A percentile compares a stretch with the other conserved stretches of the same genome.
phyloP scores from a whole-genome alignment of 2,329 filamentous ascomycete species.

The Trichoderma gracile region DNA sequence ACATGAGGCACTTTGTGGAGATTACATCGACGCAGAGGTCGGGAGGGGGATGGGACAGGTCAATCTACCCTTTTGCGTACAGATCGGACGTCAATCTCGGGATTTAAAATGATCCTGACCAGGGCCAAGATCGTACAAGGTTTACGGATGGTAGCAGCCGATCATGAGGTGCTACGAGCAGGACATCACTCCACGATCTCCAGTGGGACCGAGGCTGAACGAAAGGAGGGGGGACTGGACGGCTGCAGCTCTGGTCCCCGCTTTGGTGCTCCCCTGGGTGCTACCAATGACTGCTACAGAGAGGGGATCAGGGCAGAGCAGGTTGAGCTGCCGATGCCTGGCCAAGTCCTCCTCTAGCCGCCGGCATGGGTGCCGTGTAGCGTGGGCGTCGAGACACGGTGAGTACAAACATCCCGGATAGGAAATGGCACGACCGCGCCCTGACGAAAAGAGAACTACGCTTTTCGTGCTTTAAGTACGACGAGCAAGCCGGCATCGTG shows the following conservation, averaged over 20 bases:
- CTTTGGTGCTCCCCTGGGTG: neutral
- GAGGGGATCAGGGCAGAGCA: neutral
- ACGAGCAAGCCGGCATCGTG: slow-evolving; percentile 6
- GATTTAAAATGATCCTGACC: neutral
- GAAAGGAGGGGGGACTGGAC: neutral
- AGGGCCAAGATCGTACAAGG: neutral
- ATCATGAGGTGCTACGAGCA: neutral
- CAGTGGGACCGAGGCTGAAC: neutral
- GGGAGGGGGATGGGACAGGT: neutral
- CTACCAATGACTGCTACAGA: neutral
- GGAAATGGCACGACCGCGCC: neutral
- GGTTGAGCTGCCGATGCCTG: neutral
- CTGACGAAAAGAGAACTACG: neutral
- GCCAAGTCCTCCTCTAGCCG: neutral
- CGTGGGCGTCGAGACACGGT: neutral
- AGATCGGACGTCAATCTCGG: neutral
- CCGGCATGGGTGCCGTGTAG: neutral
- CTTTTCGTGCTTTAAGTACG: slow-evolving; percentile 10
- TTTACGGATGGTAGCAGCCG: neutral
- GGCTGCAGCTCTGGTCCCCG: neutral
- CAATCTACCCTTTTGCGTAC: neutral
- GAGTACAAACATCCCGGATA: neutral
- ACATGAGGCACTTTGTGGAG: neutral
- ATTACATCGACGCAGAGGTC: neutral
- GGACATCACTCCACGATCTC: neutral